Base-by-base conservation (phyloP, 2,329 filamentous ascomycete genomes). In the Rasamsonia emersonii region DNA sequence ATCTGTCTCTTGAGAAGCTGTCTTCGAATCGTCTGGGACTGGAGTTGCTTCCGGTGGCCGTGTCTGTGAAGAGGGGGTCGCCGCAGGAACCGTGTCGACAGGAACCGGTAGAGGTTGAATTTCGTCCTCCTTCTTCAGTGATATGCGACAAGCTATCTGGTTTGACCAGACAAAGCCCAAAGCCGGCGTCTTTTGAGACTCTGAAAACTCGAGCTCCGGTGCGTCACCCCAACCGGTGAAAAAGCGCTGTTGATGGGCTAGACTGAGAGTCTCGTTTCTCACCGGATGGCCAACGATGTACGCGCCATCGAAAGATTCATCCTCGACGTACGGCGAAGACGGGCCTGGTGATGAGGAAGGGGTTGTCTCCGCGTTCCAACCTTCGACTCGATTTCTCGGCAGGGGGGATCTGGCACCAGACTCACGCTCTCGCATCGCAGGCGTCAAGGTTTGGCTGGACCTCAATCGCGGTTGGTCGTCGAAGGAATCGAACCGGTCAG, bases 161-260 rank as follows among this genome's bases (percentile, higher is more conserved):
- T 86, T 89, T 3, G 85, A 79, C 89, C 89, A 96, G 8, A 93
- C 81, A 5, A 94, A 69, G 1, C 89, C 89, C 15, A 96, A 62
- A 5, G 83, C 83, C 0, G 89, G 89, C 0, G 84, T 94, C 61
- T 95, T 96, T 34, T 45, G 43, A 2, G 52, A 81, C 61, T 32
- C 43, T 34, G 16, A 37, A 29, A 25, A 25, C 15, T 28, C 33
- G 16, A 37, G 40, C 10, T 42, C 39, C 5, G 13, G 62, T 16
- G 77, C 69, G 54, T 93, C 84, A 14, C 89, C 86, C 89, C 91
- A 95, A 41, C 91, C 88, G 3, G 88, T 93, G 61, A 95, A 93
- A 75, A 88, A 95, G 25, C 83, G 75, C 56, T 95, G 86, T 59
- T 96, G 89, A 58, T 95, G 83, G 46, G 93, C 80, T 6, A 95